Evolutionary conservation across 768 basidiomycete species (phyloP).

Genomic region (Phaeotremella skinneri): DNA sequence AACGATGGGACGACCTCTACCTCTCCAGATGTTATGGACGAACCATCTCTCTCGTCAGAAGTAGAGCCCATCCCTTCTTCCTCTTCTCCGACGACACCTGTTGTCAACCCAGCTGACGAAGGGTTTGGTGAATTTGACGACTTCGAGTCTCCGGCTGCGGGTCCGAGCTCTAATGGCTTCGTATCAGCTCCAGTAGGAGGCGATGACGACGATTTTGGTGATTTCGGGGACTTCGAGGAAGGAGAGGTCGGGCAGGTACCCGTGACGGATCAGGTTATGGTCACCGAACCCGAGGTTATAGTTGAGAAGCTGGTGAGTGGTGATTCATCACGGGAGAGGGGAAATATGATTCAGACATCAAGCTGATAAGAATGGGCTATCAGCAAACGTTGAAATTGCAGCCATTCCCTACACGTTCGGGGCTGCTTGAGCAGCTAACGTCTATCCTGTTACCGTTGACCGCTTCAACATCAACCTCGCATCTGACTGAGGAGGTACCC

Average conservation of each 20-base stretch:
- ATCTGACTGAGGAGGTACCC: constrained; percentile 67
- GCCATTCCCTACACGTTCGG: constrained; percentile 62
- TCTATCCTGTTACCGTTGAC: constrained; percentile 68
- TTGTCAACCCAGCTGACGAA: constrained; percentile 26
- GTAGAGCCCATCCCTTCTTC: too few relatives aligned
- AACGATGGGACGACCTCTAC: background rate
- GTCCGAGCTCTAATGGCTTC: constrained; percentile 37
- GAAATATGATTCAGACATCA: background rate
- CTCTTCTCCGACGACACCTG: background rate
- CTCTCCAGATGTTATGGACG: background rate
- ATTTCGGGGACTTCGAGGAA: constrained; percentile 66
- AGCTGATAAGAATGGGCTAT: background rate
- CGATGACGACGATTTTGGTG: constrained; percentile 59
- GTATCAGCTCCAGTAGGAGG: background rate
- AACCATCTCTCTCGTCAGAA: background rate
- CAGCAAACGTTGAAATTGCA: constrained; percentile 68
- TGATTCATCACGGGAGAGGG: background rate
- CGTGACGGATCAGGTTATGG: constrained; percentile 8
- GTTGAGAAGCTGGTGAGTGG: constrained; percentile 36
- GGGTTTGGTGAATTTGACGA: constrained; percentile 63
- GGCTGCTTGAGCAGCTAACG: constrained; percentile 64
- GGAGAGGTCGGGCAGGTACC: constrained; percentile 52
- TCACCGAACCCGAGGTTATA: constrained; percentile 15
- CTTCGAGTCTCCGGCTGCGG: constrained; percentile 55
- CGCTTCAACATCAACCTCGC: constrained; percentile 50